Evolutionary conservation across 768 basidiomycete species (phyloP), one percentile per base, ranked within the genome.

Genomic region (Pleurotus sapidus): DNA sequence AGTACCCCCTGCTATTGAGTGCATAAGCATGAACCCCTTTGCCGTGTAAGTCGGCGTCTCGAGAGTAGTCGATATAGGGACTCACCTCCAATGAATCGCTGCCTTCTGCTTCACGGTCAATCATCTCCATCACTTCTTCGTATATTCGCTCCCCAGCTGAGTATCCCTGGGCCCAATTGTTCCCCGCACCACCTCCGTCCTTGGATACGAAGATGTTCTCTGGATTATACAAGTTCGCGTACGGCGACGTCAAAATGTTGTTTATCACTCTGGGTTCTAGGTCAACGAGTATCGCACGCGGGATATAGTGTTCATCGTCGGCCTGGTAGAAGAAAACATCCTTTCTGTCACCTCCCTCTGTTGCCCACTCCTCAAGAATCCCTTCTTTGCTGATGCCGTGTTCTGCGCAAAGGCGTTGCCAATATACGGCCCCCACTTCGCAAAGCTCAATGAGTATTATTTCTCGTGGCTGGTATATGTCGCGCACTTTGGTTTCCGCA

Each of bases 241-340:
- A 95, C 0, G 93, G 85, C 27, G 93, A 93, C 20, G 87, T 78
- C 39, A 94, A 80, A 67, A 99, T 98, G 61, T 90, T 93, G 72
- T 97, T 94, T 70, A 99, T 95, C 25, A 99, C 96, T 69, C 97
- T 82, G 17, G 97, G 97, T 69, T 99, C 97, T 24, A 97, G 82
- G 72, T 99, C 97, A 59, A 98, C 87, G 39, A 99, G 81, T 60
- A 99, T 96, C 4, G 97, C 93, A 53, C 97, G 84, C 1, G 97
- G 97, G 59, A 99, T 95, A 72, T 98, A 99, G 66, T 97, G 95
- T 70, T 98, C 97, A 67, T 99, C 97, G 70, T 99, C 97, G n/a
- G 97, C 97, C 71, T 98, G 96, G 70, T 99, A 98, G 77, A 99
- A 99, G 75, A 99, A 99, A 24, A 97, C 96, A 74, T 99, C 97